These are phyloP conservation scores for Pseudogymnoascus sp. DNA, from an alignment of 2,329 filamentous ascomycete species.

Conservation along the genomic window DNA sequence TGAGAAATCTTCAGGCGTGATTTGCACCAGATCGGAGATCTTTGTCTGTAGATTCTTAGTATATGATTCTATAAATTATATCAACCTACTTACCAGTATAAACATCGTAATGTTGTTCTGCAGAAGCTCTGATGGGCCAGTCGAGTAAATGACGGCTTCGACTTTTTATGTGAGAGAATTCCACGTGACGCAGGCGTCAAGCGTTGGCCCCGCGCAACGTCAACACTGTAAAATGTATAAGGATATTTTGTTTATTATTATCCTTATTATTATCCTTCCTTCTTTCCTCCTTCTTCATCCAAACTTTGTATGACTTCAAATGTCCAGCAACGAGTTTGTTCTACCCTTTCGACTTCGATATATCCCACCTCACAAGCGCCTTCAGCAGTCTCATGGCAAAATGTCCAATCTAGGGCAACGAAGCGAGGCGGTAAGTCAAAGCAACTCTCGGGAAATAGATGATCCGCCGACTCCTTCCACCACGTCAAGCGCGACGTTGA, in stretches of 20 bases:
- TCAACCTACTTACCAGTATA: slow-evolving; percentile 36
- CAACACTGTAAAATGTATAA: neutral
- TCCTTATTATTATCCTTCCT: neutral
- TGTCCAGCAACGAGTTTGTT: neutral
- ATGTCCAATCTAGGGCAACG: neutral
- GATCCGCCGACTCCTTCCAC: neutral
- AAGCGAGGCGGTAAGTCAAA: neutral
- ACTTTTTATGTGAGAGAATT: neutral
- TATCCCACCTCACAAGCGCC: neutral
- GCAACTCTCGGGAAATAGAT: neutral
- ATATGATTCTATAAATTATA: slow-evolving; percentile 11
- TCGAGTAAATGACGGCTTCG: neutral
- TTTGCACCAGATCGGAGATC: slow-evolving; percentile 88
- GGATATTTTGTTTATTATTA: neutral
- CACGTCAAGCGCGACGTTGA: neutral
- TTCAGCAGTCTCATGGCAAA: neutral
- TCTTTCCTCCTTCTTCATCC: neutral
- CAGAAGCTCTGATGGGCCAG: neutral
- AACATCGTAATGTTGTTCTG: slow-evolving; percentile 33
- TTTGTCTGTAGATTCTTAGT: slow-evolving; percentile 57
- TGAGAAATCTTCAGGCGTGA: slow-evolving; percentile 78
- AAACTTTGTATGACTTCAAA: neutral
- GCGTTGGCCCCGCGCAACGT: neutral
- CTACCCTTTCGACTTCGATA: neutral
- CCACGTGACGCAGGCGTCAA: neutral